Conservation (phyloP, 345 rosid species). For the Salix brachista region DNA sequence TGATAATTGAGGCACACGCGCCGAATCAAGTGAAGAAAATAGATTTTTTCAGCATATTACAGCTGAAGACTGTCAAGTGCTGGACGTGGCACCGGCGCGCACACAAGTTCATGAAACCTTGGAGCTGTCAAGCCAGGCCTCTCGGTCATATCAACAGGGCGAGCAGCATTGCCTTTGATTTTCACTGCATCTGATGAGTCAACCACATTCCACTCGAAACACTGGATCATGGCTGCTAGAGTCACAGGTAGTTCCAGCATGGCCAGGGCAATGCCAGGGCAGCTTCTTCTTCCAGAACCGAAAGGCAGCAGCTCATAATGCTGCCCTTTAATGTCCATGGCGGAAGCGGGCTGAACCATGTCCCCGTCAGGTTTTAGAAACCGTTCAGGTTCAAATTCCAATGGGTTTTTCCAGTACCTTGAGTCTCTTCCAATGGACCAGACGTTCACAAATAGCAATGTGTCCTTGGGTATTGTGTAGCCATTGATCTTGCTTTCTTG, state of each 20-base stretch:
- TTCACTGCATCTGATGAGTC: neutral
- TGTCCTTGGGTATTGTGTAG: slow-evolving; percentile 28
- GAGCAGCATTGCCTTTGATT: neutral
- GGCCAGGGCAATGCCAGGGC: slow-evolving; percentile 44
- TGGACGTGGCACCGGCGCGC: slow-evolving; percentile 25
- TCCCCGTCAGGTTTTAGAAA: slow-evolving; percentile 5
- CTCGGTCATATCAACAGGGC: slow-evolving; percentile 31
- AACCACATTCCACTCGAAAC: slow-evolving; percentile 38
- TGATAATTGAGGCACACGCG: too few species aligned
- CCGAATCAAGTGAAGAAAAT: too few species aligned
- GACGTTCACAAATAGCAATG: slow-evolving; percentile 31
- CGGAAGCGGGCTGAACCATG: neutral
- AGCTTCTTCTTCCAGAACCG: slow-evolving; percentile 46
- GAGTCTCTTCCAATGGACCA: slow-evolving; percentile 48
- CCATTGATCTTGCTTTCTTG: slow-evolving; percentile 24
- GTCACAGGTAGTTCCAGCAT: slow-evolving; percentile 29
- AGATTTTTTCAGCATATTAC: too few species aligned
- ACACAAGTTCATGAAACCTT: slow-evolving; percentile 30
- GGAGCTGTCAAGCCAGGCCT: slow-evolving; percentile 45
- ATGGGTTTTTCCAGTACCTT: slow-evolving; percentile 32
- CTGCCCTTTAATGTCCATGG: slow-evolving; percentile 34
- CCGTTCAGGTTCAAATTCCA: slow-evolving; percentile 38
- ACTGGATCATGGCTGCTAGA: slow-evolving; percentile 42
- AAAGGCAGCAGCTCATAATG: slow-evolving; percentile 42
- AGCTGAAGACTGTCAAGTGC: too few species aligned